Evolutionary conservation across 139 green algal species (phyloP).

Genomic region (Chlamydomonas incerta): DNA sequence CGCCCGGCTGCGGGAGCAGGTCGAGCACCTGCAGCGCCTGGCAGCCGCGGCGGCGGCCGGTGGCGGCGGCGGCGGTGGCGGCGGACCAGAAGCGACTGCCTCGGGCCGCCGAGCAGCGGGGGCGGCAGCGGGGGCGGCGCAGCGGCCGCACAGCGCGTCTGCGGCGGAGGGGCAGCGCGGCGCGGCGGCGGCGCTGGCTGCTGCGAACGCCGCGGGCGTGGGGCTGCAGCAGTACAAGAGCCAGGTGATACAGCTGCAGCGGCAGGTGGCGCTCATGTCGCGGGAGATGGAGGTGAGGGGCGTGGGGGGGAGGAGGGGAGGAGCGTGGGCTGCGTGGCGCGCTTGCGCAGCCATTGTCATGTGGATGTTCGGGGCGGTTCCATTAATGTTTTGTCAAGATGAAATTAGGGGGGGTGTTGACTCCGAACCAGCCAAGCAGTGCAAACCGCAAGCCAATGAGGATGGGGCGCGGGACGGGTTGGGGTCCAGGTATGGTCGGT

Average conservation of each 20-base stretch:
- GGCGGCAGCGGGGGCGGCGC: not conserved
- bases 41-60: not conserved
- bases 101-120: not conserved
- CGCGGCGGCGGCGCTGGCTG: not conserved
- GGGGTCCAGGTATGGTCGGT: no score
- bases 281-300: slow-evolving; percentile 39
- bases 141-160: not conserved
- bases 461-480: no score
- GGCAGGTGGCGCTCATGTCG: slow-evolving; percentile 41
- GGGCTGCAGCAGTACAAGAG: slow-evolving; percentile 44
- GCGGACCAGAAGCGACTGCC: not conserved
- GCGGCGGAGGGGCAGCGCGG: not conserved
- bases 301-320: not conserved
- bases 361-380: no score
- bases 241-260: slow-evolving; percentile 46
- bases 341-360: not conserved
- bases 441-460: no score
- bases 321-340: not conserved
- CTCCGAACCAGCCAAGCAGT: not conserved
- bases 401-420: no score
- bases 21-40: slow-evolving; percentile 21
- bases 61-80: not conserved
- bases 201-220: not conserved
- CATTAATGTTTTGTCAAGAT: no score
- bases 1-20: slow-evolving; percentile 4